A percentile compares a stretch with the other conserved stretches of the same genome.
phyloP scores from a whole-genome alignment of 306 rosid genomes.

The Vigna nakashimae region DNA sequence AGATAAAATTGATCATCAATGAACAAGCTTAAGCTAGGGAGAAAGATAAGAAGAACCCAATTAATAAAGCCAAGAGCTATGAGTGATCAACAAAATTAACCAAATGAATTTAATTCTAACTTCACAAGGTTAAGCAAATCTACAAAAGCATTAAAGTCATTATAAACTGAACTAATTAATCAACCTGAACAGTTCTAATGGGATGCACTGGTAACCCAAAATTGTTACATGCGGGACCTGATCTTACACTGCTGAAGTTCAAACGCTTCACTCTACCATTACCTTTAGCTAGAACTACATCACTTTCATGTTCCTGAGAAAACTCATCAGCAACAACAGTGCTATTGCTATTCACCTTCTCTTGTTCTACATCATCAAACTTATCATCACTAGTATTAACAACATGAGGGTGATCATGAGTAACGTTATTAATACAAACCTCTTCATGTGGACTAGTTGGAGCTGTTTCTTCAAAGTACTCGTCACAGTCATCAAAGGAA shows the following conservation, averaged over 20 bases:
- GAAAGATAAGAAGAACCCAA: neutral
- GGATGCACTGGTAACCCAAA: constrained; percentile 55
- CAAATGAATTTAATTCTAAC: neutral
- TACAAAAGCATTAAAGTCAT: neutral
- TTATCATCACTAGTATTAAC: neutral
- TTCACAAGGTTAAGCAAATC: neutral
- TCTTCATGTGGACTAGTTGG: neutral
- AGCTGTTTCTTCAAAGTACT: neutral
- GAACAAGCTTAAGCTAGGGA: neutral
- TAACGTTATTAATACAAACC: neutral
- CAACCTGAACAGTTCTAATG: constrained; percentile 54
- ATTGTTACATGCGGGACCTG: constrained; percentile 37
- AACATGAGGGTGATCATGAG: neutral
- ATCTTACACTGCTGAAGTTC: constrained; percentile 34
- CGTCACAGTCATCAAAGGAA: constrained; percentile 31
- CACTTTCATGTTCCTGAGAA: neutral
- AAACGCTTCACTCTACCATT: constrained; percentile 35
- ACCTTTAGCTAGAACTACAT: neutral
- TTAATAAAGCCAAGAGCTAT: neutral
- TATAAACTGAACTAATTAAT: neutral
- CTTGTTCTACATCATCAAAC: constrained; percentile 9
- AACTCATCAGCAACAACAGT: neutral
- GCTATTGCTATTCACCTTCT: neutral
- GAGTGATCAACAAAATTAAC: neutral
- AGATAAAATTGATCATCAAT: too few species aligned